These are phyloP conservation scores for Flaveria bidentis DNA, from an alignment of 129 eudicot species.

Conservation along the genomic window DNA sequence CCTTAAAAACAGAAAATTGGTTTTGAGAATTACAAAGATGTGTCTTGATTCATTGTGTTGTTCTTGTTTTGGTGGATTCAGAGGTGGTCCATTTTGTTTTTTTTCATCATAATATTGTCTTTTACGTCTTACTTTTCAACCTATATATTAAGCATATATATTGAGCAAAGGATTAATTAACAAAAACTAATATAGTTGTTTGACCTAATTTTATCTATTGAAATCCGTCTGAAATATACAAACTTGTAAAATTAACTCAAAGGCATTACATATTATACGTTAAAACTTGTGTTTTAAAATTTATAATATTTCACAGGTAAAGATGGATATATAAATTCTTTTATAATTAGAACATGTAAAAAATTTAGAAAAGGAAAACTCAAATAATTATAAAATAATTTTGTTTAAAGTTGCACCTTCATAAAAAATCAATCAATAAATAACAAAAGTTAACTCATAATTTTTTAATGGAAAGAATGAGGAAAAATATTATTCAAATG, in stretches of 20 bases:
- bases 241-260: no score
- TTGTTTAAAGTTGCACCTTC: no score
- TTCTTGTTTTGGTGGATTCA: background rate
- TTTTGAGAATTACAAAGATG: background rate
- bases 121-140: background rate
- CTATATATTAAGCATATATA: background rate
- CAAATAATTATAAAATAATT: no score
- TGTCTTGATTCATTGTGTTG: slow-evolving; percentile 18
- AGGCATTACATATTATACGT: no score
- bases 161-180: background rate
- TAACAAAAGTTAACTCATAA: background rate
- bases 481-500: background rate
- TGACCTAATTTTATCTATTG: background rate
- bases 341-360: no score
- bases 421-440: background rate
- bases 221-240: background rate
- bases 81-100: slow-evolving; percentile 12
- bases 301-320: no score
- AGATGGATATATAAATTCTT: no score
- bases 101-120: background rate
- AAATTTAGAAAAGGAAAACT: no score
- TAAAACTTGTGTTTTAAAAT: no score
- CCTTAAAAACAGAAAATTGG: background rate
- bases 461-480: background rate
- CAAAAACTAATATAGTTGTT: background rate